These are phyloP conservation scores for Oehlia diaphana DNA, from an alignment of 192 early-diverging fungal genomes.

Conservation along the genomic window DNA sequence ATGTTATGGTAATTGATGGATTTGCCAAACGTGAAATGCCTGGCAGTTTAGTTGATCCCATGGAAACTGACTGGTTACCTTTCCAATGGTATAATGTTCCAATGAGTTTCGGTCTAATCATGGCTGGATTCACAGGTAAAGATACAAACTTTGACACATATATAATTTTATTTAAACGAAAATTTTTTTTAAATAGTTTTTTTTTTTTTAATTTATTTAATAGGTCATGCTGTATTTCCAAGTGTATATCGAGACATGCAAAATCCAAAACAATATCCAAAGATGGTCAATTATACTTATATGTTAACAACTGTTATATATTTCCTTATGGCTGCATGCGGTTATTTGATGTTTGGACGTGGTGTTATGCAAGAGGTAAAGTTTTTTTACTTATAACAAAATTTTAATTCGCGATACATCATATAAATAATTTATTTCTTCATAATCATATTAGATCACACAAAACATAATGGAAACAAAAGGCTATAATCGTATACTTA, in stretches of 20 bases:
- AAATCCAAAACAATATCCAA: conserved; percentile 48
- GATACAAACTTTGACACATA: not conserved
- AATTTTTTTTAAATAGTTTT: too few species aligned
- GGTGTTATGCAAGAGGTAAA: conserved; percentile 54
- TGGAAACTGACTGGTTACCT: conserved; percentile 47
- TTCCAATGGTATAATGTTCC: conserved; percentile 35
- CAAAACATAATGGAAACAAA: conserved; percentile 64
- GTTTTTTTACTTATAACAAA: not conserved
- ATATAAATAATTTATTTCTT: not conserved
- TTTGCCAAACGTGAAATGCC: conserved; percentile 44
- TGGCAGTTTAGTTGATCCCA: conserved; percentile 58
- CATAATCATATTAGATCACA: conserved; percentile 49
- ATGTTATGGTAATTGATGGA: conserved; percentile 61
- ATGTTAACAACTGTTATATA: conserved; percentile 50
- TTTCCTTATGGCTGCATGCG: conserved; percentile 48
- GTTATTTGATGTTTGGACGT: conserved; percentile 76
- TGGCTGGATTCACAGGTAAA: conserved; percentile 56
- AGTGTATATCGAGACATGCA: conserved; percentile 69
- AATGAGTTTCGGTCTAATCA: conserved; percentile 55
- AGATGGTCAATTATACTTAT: conserved; percentile 60
- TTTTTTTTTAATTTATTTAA: not conserved
- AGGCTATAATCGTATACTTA: conserved; percentile 51
- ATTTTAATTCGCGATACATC: not conserved
- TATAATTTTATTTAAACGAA: too few species aligned
- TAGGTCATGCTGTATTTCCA: conserved; percentile 68